Conservation (phyloP, 805 yeast genomes). For the Wickerhamiella slavikovae region DNA sequence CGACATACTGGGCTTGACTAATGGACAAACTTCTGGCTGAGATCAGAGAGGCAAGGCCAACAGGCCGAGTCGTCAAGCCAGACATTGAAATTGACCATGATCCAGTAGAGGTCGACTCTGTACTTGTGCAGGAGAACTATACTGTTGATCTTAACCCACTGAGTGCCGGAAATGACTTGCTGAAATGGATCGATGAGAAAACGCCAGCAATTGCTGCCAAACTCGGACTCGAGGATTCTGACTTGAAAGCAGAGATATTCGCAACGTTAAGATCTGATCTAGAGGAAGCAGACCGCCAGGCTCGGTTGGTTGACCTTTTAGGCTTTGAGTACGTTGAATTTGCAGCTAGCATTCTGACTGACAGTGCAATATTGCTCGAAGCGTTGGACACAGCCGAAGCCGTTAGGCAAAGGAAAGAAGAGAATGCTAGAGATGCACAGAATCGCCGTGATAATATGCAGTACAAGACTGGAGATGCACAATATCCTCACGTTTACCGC, state of each 20-base stretch:
- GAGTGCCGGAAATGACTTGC: background rate
- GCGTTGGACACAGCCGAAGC: conserved; percentile 14
- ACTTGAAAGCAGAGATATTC: background rate
- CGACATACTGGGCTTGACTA: too few species aligned
- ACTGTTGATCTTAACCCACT: too few species aligned
- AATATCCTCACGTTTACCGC: conserved; percentile 77
- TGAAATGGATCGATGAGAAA: background rate
- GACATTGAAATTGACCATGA: conserved; percentile 9
- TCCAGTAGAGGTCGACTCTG: conserved; percentile 2
- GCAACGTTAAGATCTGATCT: too few species aligned
- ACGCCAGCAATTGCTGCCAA: background rate
- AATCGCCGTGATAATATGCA: too few species aligned
- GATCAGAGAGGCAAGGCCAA: background rate
- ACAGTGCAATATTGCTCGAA: conserved; percentile 8
- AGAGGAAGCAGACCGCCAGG: conserved; percentile 1
- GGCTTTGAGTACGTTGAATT: conserved; percentile 78
- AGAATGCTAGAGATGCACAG: conserved; percentile 8
- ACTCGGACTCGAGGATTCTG: background rate
- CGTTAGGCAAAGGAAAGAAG: conserved; percentile 5
- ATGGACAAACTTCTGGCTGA: background rate
- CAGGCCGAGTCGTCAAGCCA: background rate
- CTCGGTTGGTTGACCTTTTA: conserved; percentile 42
- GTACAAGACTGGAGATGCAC: conserved; percentile 21
- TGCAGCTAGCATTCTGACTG: conserved; percentile 37
- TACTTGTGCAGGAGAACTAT: background rate